Base-by-base conservation (phyloP, 768 basidiomycete species). In the Ephemerocybe angulata region DNA sequence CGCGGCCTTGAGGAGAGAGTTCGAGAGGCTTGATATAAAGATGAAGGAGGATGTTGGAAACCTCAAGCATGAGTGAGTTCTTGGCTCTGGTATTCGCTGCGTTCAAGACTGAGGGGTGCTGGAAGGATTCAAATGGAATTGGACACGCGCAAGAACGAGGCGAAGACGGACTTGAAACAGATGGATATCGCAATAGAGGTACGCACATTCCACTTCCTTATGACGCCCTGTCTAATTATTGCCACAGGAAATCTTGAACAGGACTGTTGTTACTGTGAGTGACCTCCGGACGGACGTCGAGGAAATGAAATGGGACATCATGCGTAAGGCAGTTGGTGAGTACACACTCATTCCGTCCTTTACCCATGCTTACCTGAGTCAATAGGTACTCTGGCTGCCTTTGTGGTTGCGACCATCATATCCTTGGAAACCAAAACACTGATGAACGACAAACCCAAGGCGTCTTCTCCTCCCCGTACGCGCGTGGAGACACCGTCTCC, bases 101-200 rank as follows among this genome's bases (percentile, higher is more conserved):
- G 6, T 17, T 21, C 51, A 12, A 55, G 44, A 50, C 44, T 40
- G 60, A 42, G 55, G 50, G 35, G 15, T 27, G 13, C 49, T 41
- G 47, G n/a, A 40, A 97, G 94, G 64, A 91, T 95, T 49, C 94
- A 98, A 70, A 93, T 98, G 86, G 97, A 99, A 53, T 78, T 98
- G 56, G 93, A 96, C 63, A 93, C 86, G 58, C 80, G 96, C 54
- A 98, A 94, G 76, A 92, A 88, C 60, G 97, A 98, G 67, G 82
- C 86, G 13, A 88, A 86, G 64, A 78, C 85, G 1, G 94, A 98
- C 50, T 64, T 90, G 56, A 96, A 94, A 70, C 80, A 78, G 51
- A 85, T 87, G 61, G 93, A 93, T 62, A 88, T 98, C 56, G 73
- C 76, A 31, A 92, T 96, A 35, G 91, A 93, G 80, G 90, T 88